phyloP scores from a whole-genome alignment of 306 rosid genomes.

The Gastrolobium bilobum region DNA sequence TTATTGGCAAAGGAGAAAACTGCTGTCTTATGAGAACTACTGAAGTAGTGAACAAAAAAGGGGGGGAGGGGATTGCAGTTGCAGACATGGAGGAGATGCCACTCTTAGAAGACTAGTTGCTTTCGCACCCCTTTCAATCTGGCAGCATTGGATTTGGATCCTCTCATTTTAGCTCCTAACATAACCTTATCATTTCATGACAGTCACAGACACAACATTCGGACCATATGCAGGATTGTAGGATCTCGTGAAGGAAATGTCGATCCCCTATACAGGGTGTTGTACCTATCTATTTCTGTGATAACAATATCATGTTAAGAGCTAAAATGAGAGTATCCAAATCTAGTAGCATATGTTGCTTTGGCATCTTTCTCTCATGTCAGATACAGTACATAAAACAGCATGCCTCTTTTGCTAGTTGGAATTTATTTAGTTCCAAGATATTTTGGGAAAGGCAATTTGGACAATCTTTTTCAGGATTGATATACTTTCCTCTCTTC shows the following conservation, averaged over 20 bases:
- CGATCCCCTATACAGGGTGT: not conserved
- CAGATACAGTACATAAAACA: not conserved
- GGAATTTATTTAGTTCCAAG: constrained; percentile 33
- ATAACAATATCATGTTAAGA: constrained; percentile 9
- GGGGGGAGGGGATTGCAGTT: not conserved
- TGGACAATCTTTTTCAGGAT: not conserved
- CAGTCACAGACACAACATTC: constrained; percentile 1
- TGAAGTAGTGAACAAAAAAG: not conserved
- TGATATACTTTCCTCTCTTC: constrained; percentile 6
- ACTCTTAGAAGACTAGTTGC: not conserved
- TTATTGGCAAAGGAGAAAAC: not conserved
- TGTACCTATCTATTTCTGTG: not conserved
- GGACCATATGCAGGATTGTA: not conserved
- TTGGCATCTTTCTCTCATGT: constrained; percentile 13
- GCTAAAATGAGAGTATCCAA: constrained; percentile 28
- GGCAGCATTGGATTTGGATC: not conserved
- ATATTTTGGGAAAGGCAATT: constrained; percentile 11
- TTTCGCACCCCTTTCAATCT: not conserved
- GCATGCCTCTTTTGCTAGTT: constrained; percentile 25
- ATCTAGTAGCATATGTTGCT: not conserved
- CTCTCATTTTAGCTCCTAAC: constrained; percentile 1
- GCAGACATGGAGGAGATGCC: not conserved
- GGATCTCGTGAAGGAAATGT: not conserved
- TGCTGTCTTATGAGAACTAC: not conserved
- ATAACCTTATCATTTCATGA: not conserved